Percentiles rank a stretch among this genome's conserved stretches.
Conservation (phyloP, 108 stramenopile genomes). For the Skeletonema tropicum region DNA sequence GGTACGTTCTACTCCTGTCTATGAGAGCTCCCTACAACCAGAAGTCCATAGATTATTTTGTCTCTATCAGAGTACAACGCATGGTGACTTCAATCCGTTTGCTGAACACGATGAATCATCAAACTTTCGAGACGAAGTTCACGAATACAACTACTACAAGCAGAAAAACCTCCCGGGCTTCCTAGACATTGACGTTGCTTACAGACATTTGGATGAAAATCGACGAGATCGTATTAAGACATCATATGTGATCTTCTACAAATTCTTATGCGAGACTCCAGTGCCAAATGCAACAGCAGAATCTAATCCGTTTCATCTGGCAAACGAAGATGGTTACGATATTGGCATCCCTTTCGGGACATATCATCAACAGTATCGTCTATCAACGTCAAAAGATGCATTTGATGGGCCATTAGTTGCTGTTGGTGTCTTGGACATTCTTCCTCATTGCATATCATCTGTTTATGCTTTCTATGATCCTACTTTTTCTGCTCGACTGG, state of each 20-base stretch:
- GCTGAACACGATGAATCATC: constrained; percentile 10
- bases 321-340: constrained; percentile 39
- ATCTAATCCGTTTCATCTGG: not conserved
- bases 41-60: constrained; percentile 78
- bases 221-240: constrained; percentile 37
- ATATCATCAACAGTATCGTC: constrained; percentile 92
- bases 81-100: constrained; percentile 81
- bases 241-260: constrained; percentile 58
- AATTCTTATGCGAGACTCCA: constrained; percentile 82
- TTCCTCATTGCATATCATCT: constrained; percentile 89
- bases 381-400: constrained; percentile 45
- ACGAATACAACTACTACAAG: constrained; percentile 21
- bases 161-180: constrained; percentile 29
- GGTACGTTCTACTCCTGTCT: constrained; percentile 68
- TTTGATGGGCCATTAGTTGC: constrained; percentile 81
- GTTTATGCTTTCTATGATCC: constrained; percentile 98
- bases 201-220: constrained; percentile 39
- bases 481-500: constrained; percentile 61
- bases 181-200: constrained; percentile 51
- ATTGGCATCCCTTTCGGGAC: constrained; percentile 59
- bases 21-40: constrained; percentile 69
- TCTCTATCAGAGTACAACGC: constrained; percentile 68
- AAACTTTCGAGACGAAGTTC: constrained; percentile 8
- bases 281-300: constrained; percentile 24
- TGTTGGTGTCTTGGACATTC: constrained; percentile 92